A percentile compares a stretch with the other conserved stretches of the same genome.
Evolutionary conservation across 1,284 basidiomycete species (phyloP).

Genomic region (Leccinum subrobustum): DNA sequence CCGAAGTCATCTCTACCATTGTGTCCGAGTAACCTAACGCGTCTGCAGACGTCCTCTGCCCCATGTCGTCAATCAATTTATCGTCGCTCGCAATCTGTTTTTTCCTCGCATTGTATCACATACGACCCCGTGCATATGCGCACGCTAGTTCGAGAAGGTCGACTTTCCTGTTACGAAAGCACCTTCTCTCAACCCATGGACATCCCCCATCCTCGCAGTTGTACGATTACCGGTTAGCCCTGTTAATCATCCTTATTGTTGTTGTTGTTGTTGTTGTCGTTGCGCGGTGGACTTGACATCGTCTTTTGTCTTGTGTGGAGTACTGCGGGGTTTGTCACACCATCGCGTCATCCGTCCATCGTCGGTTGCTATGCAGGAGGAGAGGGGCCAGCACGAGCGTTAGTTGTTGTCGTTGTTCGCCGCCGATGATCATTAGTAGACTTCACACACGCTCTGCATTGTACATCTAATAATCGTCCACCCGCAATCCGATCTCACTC

Average conservation of each 20-base stretch:
- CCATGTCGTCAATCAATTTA: slow-evolving; percentile 32
- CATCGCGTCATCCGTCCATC: slow-evolving; percentile 5
- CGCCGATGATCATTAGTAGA: slow-evolving; percentile 12
- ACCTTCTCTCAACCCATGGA: slow-evolving; percentile 19
- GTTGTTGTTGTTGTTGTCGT: slow-evolving; percentile 5
- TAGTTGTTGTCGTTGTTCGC: not conserved
- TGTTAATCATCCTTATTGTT: slow-evolving; percentile 12
- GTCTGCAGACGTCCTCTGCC: slow-evolving; percentile 13
- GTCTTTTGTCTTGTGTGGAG: slow-evolving; percentile 20
- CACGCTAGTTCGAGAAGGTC: slow-evolving; percentile 27
- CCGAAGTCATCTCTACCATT: not conserved
- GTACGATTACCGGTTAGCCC: slow-evolving; percentile 25
- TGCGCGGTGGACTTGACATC: not conserved
- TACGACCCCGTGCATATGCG: slow-evolving; percentile 36
- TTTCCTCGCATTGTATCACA: slow-evolving; percentile 30
- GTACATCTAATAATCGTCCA: slow-evolving; percentile 18
- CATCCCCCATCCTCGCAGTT: slow-evolving; percentile 16
- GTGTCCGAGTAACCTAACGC: slow-evolving; percentile 1
- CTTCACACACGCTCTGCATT: slow-evolving; percentile 27
- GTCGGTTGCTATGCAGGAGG: slow-evolving; percentile 24
- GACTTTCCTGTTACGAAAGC: not conserved
- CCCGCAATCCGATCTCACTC: not conserved
- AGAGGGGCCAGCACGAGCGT: slow-evolving; percentile 10
- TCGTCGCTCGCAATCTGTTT: slow-evolving; percentile 34
- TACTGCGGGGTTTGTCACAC: slow-evolving; percentile 9